phyloP scores from a whole-genome alignment of 129 eudicot genomes.

The Apium graveolens region DNA sequence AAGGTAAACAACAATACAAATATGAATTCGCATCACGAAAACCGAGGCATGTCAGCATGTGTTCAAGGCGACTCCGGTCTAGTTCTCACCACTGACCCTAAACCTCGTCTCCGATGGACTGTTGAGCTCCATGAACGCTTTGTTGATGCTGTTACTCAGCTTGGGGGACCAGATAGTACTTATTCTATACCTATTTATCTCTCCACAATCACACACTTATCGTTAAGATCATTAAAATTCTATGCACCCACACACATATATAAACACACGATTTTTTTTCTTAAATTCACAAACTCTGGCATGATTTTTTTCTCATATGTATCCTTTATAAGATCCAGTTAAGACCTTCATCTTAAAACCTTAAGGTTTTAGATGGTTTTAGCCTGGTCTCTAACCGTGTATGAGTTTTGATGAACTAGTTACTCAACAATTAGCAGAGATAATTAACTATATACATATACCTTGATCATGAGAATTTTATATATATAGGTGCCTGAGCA shows the following conservation, averaged over 20 bases:
- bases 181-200: background rate
- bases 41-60: slow-evolving; percentile 20
- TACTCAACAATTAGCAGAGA: too few species aligned
- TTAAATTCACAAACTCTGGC: too few species aligned
- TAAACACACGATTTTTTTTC: too few species aligned
- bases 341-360: too few species aligned
- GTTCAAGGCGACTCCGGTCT: slow-evolving; percentile 81
- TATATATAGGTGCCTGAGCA: background rate
- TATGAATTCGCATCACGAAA: slow-evolving; percentile 30
- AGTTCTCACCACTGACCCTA: slow-evolving; percentile 85
- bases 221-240: too few species aligned
- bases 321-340: too few species aligned
- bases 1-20: slow-evolving; percentile 41
- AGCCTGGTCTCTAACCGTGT: too few species aligned
- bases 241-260: too few species aligned
- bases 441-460: too few species aligned
- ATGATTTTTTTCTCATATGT: too few species aligned
- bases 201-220: background rate
- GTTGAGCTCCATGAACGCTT: slow-evolving; percentile 89
- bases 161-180: slow-evolving; percentile 88
- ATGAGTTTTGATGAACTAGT: too few species aligned
- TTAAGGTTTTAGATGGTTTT: too few species aligned
- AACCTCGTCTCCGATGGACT: slow-evolving; percentile 88
- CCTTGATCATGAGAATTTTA: background rate
- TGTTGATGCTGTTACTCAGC: slow-evolving; percentile 90